Percentiles rank a stretch among this genome's conserved stretches.
Evolutionary conservation across 495 filamentous ascomycete species (phyloP).

Genomic region (Penicillium dipodomyicola): DNA sequence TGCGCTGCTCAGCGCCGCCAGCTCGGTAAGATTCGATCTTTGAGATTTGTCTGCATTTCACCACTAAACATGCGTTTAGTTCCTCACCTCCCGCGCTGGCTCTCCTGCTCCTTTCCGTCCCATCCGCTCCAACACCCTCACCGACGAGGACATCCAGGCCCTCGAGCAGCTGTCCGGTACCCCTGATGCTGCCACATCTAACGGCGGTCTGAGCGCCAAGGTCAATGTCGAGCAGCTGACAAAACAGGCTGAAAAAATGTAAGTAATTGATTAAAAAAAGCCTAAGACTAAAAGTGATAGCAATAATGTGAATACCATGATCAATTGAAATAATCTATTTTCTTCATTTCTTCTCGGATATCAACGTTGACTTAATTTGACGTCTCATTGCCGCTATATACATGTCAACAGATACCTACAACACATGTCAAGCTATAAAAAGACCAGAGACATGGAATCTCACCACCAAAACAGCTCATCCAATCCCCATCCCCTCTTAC

Average conservation of each 20-base stretch:
- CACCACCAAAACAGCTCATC: slow-evolving; percentile 15
- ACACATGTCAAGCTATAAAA: background rate
- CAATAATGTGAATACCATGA: slow-evolving; percentile 27
- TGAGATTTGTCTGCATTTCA: background rate
- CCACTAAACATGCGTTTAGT: slow-evolving; percentile 31
- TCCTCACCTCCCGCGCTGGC: slow-evolving; percentile 46
- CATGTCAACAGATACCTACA: background rate
- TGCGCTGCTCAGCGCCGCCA: slow-evolving; percentile 83
- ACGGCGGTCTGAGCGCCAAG: slow-evolving; percentile 26
- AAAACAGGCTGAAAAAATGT: slow-evolving; percentile 34
- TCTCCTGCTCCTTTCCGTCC: slow-evolving; percentile 51
- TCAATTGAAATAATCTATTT: background rate
- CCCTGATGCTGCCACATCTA: slow-evolving; percentile 19
- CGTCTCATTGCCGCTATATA: background rate
- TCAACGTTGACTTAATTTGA: background rate
- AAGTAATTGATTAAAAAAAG: slow-evolving; percentile 15
- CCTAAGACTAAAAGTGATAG: slow-evolving; percentile 12
- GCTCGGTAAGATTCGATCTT: slow-evolving; percentile 66
- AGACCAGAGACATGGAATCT: background rate
- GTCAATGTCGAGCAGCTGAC: slow-evolving; percentile 41
- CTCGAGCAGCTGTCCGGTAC: slow-evolving; percentile 38
- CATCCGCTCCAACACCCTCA: slow-evolving; percentile 45
- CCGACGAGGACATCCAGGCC: slow-evolving; percentile 45
- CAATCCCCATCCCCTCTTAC: slow-evolving; percentile 18
- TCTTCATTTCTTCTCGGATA: background rate